A percentile compares a stretch with the other conserved stretches of the same genome.
These are phyloP conservation scores for Podospora bellae-mahoneyi DNA, from an alignment of 495 filamentous ascomycete species.

Conservation along the genomic window DNA sequence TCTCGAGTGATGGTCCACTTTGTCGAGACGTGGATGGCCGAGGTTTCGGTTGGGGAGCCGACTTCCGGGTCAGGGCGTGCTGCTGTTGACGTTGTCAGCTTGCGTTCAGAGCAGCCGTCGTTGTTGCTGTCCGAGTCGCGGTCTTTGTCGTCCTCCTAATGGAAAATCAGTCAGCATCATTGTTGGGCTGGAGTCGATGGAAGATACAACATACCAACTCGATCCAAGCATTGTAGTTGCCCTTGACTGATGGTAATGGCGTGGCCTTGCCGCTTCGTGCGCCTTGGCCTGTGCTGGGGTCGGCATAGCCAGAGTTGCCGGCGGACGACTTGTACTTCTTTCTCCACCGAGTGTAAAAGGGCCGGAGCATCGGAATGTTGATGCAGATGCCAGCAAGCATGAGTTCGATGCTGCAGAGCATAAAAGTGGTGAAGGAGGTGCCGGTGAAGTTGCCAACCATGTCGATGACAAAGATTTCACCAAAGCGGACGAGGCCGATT, in stretches of 20 bases:
- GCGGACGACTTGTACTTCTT: conserved; percentile 2
- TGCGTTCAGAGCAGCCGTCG: neutral
- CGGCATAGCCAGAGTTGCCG: neutral
- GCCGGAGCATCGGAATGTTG: conserved; percentile 12
- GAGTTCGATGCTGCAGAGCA: conserved; percentile 9
- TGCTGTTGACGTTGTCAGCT: neutral
- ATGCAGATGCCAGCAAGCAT: conserved; percentile 11
- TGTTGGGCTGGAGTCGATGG: neutral
- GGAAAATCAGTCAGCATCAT: neutral
- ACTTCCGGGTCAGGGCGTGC: neutral
- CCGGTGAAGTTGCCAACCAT: conserved; percentile 7
- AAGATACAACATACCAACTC: conserved; percentile 9
- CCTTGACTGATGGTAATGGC: neutral
- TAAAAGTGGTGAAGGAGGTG: conserved; percentile 9
- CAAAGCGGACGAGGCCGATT: conserved; percentile 6
- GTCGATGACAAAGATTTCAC: conserved; percentile 10
- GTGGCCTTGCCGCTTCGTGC: neutral
- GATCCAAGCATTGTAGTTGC: conserved; percentile 8
- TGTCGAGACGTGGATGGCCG: conserved; percentile 5
- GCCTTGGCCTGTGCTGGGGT: neutral
- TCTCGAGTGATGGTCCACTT: conserved; percentile 1
- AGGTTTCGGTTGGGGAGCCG: neutral
- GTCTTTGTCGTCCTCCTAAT: conserved; percentile 8
- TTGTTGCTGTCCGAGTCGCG: conserved; percentile 3
- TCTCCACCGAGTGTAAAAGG: conserved; percentile 8